Evolutionary conservation across 192 early-diverging fungal species (phyloP).

Genomic region (Dissophora ornata): DNA sequence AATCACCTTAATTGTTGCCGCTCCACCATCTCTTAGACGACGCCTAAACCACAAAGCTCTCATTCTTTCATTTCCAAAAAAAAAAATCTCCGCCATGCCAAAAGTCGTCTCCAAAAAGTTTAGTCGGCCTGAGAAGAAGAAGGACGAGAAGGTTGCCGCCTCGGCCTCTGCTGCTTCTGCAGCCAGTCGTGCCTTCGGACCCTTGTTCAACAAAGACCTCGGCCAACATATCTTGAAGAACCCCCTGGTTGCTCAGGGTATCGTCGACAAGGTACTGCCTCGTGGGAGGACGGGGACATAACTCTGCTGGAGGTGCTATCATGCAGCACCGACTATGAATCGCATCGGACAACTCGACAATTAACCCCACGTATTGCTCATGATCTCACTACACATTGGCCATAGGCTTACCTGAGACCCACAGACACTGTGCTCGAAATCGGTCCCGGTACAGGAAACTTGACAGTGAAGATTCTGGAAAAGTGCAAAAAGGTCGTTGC

Average conservation of each 20-base stretch:
- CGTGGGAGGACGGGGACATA: too few relatives aligned
- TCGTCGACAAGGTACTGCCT: conserved; percentile 90
- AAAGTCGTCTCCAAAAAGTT: conserved; percentile 50
- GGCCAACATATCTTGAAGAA: conserved; percentile 99
- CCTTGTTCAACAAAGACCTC: conserved; percentile 96
- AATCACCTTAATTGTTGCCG: too few relatives aligned
- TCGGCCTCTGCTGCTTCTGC: conserved; percentile 33
- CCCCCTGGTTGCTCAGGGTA: conserved; percentile 94
- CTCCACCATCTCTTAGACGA: too few relatives aligned
- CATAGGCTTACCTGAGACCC: conserved; percentile 64
- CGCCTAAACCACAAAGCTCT: too few relatives aligned
- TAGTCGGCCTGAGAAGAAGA: conserved; percentile 40
- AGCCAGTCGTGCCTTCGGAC: conserved; percentile 74
- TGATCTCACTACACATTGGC: too few relatives aligned
- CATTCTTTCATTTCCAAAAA: too few relatives aligned
- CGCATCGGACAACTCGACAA: too few relatives aligned
- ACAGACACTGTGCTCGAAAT: conserved; percentile 91
- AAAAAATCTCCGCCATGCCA: conserved; percentile 21
- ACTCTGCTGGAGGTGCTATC: too few relatives aligned
- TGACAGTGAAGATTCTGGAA: conserved; percentile 93
- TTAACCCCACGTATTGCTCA: too few relatives aligned
- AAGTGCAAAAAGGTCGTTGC: conserved; percentile 94
- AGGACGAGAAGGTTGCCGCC: conserved; percentile 36
- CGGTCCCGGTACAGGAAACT: conserved; percentile 99
- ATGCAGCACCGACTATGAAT: too few relatives aligned